These are phyloP conservation scores for Quercus berberidifolia DNA, from an alignment of 306 rosid species.

Conservation along the genomic window DNA sequence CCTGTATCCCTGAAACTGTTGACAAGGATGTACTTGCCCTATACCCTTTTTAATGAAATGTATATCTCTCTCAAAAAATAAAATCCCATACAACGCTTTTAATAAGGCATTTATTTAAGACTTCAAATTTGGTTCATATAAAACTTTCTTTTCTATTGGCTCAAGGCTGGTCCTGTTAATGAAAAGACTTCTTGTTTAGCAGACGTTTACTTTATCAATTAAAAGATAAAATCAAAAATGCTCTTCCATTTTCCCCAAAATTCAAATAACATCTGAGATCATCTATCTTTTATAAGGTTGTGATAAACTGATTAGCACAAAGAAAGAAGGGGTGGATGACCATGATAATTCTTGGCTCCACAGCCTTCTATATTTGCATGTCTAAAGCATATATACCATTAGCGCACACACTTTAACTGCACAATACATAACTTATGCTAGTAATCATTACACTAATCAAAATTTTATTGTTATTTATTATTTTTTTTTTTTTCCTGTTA, in stretches of 20 bases:
- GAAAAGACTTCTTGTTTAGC: neutral
- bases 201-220: neutral
- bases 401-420: constrained; percentile 3
- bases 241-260: neutral
- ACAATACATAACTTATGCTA: constrained; percentile 24
- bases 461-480: neutral
- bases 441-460: constrained; percentile 17
- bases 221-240: neutral
- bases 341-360: neutral
- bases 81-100: no score
- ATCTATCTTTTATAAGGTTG: neutral
- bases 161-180: neutral
- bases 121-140: neutral
- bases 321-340: constrained; percentile 2
- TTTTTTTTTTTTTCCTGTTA: constrained; percentile 2
- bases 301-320: neutral
- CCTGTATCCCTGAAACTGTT: no score
- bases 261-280: neutral
- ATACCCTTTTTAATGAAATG: no score
- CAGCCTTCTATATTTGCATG: constrained; percentile 16
- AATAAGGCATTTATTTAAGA: neutral
- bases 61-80: no score
- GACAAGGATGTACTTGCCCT: no score
- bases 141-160: neutral
- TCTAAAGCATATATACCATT: constrained; percentile 1